Percentiles rank a stretch among this genome's conserved stretches.
Conservation (phyloP, 495 filamentous ascomycete genomes). For the Aspergillus olivimuriae region DNA sequence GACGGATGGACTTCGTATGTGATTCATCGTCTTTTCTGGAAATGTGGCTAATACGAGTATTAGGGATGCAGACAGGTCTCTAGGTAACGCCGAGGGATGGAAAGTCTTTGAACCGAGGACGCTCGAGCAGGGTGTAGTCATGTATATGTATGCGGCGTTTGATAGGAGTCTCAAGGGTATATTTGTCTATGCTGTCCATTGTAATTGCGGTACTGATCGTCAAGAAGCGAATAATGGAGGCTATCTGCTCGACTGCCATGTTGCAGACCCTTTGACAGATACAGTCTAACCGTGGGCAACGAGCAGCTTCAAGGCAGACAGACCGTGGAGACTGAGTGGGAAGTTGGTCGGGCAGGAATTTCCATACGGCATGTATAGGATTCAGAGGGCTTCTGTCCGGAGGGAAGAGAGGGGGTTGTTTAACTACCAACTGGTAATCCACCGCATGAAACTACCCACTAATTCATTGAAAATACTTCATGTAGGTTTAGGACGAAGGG, state of each 20-base stretch:
- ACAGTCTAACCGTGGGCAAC: constrained; percentile 29
- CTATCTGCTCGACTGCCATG: constrained; percentile 32
- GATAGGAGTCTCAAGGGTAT: constrained; percentile 44
- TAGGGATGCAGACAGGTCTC: constrained; percentile 10
- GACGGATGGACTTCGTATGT: constrained; percentile 11
- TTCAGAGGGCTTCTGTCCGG: no score
- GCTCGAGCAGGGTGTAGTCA: constrained; percentile 47
- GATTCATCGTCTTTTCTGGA: neutral
- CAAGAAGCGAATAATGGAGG: constrained; percentile 26
- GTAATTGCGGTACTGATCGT: neutral
- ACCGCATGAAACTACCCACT: no score
- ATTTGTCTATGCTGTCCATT: neutral
- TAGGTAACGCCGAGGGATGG: constrained; percentile 27
- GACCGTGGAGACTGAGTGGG: constrained; percentile 36
- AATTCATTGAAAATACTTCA: no score
- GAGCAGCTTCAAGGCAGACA: constrained; percentile 35
- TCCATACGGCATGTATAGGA: neutral
- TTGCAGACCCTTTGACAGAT: constrained; percentile 28
- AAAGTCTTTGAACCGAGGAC: constrained; percentile 33
- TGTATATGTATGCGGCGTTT: constrained; percentile 51
- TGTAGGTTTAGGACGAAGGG: no score
- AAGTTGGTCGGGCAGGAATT: constrained; percentile 32
- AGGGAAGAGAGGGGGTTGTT: no score
- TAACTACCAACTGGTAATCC: no score
- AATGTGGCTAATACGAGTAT: neutral